Evolutionary conservation across 1,284 basidiomycete genomes (phyloP), one percentile per base, ranked within the genome.

Genomic region (Gymnopus androsaceus): DNA sequence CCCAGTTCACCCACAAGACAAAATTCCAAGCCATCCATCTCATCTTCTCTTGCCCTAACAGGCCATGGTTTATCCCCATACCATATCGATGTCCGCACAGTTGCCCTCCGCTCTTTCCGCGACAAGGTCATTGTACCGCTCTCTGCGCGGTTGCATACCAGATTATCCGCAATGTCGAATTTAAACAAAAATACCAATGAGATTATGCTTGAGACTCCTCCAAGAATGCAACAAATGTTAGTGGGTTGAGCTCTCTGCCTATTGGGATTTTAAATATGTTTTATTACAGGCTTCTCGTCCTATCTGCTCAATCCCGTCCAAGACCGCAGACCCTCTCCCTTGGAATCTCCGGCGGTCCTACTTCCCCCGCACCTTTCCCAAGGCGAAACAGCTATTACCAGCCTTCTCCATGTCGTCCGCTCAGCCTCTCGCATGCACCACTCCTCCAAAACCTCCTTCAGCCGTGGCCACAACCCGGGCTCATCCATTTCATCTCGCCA

Each of bases 171-270:
- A 75, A 52, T 69, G 76, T 50, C 48, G n/a, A 1, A 75, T 74
- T 48, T 28, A n/a, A 42, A 41, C 9, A 56, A 45, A 31, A 76
- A 75, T 36, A 7, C 48, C 36, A 79, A 83, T 61, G 85, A 84
- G 53, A 78, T 71, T 46, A 71, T 78, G 40, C 72, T 79, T 42
- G 81, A 82, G 55, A 72, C 75, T 1, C 70, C 77, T 3, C 84
- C 87, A 17, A 79, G 88, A 19, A 66, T 92, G 17, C 88, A 90
- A 62, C 89, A 92, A 67, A 92, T 92, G 89, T n/a, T n/a, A n/a
- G n/a, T n/a, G n/a, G n/a, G n/a, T n/a, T n/a, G n/a, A n/a, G n/a
- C n/a, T n/a, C n/a, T n/a, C n/a, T n/a, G n/a, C n/a, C n/a, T n/a
- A n/a, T n/a, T n/a, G n/a, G n/a, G n/a, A n/a, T n/a, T n/a, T n/a